Base-by-base conservation (phyloP, 768 basidiomycete genomes). In the Kwoniella heveanensis region DNA sequence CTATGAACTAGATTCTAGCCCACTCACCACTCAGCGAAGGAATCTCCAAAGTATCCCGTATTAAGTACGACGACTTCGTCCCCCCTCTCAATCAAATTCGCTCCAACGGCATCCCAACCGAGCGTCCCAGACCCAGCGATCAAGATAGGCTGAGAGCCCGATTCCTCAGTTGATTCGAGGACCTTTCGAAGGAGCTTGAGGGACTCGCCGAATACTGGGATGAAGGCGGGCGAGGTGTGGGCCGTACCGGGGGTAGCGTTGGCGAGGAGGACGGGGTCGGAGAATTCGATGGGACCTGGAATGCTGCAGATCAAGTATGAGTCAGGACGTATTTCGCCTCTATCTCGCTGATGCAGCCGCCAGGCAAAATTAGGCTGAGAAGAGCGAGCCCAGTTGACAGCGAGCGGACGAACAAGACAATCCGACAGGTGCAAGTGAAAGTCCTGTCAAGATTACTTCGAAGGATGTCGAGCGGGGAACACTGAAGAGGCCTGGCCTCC, bases 91-190 rank as follows among this genome's bases (percentile, higher is more conserved):
- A 97, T 84, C 57, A 99, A 85, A 80, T 98, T 98, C 8, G 91
- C 86, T 0, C 91, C 88, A 44, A 93, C 91, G 17, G 75, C 73
- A 79, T 97, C 94, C 93, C 94, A 98, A 27, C 96, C 96, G 32
- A 99, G 84, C 1, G 96, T 98, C 17, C 96, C 96, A 58, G 88
- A 90, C 1, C 96, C 96, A 26, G 93, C 88, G 66, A 98, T 89
- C 72, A 99, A 81, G 84, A 99, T 92, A 0, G 92, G 91, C 75
- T 98, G 96, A 39, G 65, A 69, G 2, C 69, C 78, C 13, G 37
- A 47, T 50, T 69, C 65, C 0, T 83, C 82, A 58, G 86, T 84
- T 29, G 95, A 88, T 76, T 87, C 88, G 22, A 98, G 81, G 7
- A 97, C 87, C 58, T 90, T 83, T 65, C 90, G 88, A 32, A 88